These are phyloP conservation scores for Thalia dealbata DNA, from an alignment of 176 grass and related monocot species.

Conservation along the genomic window DNA sequence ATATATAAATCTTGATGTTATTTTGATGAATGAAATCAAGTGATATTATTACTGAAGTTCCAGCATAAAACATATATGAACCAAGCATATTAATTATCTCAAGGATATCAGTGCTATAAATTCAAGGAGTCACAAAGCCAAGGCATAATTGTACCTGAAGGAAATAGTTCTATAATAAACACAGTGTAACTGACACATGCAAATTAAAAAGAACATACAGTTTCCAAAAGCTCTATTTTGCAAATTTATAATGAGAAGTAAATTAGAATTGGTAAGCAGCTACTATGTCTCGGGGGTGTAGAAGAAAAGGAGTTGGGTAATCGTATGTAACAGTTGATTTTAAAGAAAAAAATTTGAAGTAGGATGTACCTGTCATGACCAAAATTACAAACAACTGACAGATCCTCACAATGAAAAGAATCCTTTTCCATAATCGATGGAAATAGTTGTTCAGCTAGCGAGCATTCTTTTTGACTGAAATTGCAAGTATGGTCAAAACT, in stretches of 20 bases:
- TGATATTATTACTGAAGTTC: too few species aligned
- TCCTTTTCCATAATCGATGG: conserved; percentile 3
- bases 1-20: neutral
- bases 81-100: neutral
- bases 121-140: neutral
- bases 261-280: neutral
- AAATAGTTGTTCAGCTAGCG: conserved; percentile 1
- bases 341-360: neutral
- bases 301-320: neutral
- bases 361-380: conserved; percentile 17
- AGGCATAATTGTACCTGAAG: neutral
- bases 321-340: neutral
- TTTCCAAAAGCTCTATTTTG: neutral
- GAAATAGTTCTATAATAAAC: neutral
- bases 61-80: too few species aligned
- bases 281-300: neutral
- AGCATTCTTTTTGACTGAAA: conserved; percentile 7
- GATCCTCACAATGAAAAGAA: conserved; percentile 10
- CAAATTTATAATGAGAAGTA: neutral
- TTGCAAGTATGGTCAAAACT: conserved; percentile 4
- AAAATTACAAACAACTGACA: conserved; percentile 11
- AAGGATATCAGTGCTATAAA: neutral
- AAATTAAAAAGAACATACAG: neutral
- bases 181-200: neutral
- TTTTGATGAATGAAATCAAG: neutral